Evolutionary conservation across 495 filamentous ascomycete genomes (phyloP).

Genomic region (Aspergillus avenaceus): DNA sequence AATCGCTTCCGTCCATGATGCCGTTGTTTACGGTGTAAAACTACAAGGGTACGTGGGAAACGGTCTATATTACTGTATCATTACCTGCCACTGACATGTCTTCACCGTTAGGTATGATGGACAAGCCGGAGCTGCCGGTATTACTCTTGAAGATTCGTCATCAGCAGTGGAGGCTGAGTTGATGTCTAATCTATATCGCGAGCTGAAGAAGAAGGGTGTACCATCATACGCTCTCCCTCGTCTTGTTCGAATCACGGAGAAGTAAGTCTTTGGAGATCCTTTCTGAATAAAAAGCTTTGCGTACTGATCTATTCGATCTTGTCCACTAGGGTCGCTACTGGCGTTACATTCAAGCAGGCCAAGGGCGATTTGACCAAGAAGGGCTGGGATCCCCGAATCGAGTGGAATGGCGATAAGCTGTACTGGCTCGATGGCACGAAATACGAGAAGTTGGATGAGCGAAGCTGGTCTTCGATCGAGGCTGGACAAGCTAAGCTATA

Average conservation of each 20-base stretch:
- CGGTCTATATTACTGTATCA: neutral
- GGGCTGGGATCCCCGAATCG: slow-evolving; percentile 37
- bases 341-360: slow-evolving; percentile 51
- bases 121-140: slow-evolving; percentile 47
- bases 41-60: slow-evolving; percentile 33
- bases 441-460: slow-evolving; percentile 37
- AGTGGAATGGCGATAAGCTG: slow-evolving; percentile 36
- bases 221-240: slow-evolving; percentile 47
- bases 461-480: slow-evolving; percentile 43
- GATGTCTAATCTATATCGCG: slow-evolving; percentile 30
- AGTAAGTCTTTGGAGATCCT: slow-evolving; percentile 31
- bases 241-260: slow-evolving; percentile 46
- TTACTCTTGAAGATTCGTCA: slow-evolving; percentile 40
- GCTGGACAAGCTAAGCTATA: slow-evolving; percentile 43
- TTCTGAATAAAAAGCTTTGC: neutral
- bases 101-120: slow-evolving; percentile 42
- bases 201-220: slow-evolving; percentile 46
- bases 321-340: slow-evolving; percentile 38
- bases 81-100: neutral
- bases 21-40: slow-evolving; percentile 49
- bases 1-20: slow-evolving; percentile 43
- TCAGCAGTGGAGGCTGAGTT: slow-evolving; percentile 26
- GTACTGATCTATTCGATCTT: neutral
- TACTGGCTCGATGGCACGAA: slow-evolving; percentile 44
- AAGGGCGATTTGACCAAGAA: slow-evolving; percentile 46